Conservation (phyloP, 345 rosid species). For the Brassica juncea region DNA sequence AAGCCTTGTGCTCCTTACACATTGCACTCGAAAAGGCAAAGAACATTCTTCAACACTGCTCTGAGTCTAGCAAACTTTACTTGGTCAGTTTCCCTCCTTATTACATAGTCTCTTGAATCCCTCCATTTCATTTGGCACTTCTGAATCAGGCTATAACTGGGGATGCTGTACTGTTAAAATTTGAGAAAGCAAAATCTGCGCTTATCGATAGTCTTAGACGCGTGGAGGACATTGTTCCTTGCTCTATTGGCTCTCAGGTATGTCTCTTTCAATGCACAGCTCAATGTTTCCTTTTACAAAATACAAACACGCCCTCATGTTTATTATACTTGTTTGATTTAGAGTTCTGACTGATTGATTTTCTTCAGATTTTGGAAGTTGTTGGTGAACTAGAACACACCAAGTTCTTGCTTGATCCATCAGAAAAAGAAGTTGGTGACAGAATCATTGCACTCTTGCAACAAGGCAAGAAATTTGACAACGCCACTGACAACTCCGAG, state of each 20-base stretch:
- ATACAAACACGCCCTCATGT: not conserved
- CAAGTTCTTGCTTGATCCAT: conserved; percentile 63
- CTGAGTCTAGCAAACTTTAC: conserved; percentile 86
- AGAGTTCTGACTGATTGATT: not conserved
- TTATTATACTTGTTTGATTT: not conserved
- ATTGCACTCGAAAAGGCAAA: conserved; percentile 89
- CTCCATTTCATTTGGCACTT: not conserved
- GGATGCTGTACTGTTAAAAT: conserved; percentile 82
- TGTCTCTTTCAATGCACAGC: not conserved
- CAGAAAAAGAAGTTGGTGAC: conserved; percentile 94
- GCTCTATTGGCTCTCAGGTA: conserved; percentile 85
- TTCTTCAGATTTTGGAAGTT: conserved; percentile 75
- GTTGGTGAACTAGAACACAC: conserved; percentile 67
- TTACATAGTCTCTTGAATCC: not conserved
- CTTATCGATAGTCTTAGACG: conserved; percentile 82
- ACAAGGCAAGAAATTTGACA: conserved; percentile 80
- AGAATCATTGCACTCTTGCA: conserved; percentile 79
- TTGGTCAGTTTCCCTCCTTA: conserved; percentile 51
- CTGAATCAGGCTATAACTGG: conserved; percentile 82
- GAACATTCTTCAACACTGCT: conserved; percentile 83
- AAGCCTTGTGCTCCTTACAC: conserved; percentile 87
- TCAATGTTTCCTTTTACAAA: not conserved
- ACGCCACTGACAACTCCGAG: conserved; percentile 63
- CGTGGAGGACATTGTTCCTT: conserved; percentile 91
- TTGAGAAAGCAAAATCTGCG: conserved; percentile 70